Conservation (phyloP, 345 rosid species). For the Eutrema japonicum region DNA sequence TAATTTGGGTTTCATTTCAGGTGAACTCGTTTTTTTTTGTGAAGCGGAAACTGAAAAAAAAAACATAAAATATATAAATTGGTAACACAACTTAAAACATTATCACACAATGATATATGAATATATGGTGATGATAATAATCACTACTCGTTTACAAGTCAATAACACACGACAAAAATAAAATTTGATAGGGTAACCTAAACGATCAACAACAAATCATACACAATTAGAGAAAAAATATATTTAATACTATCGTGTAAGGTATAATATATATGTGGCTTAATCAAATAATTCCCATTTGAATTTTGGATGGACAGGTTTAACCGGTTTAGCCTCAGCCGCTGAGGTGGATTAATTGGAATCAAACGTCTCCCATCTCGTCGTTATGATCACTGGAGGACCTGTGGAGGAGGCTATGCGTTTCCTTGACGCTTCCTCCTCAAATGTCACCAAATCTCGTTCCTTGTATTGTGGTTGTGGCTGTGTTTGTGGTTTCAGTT, state of each 20-base stretch:
- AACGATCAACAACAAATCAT: conserved; percentile 25
- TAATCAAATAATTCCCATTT: conserved; percentile 76
- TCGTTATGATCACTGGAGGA: conserved; percentile 64
- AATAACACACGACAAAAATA: conserved; percentile 2
- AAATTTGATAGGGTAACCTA: conserved; percentile 3
- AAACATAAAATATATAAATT: not conserved
- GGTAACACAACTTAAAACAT: not conserved
- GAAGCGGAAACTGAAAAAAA: not conserved
- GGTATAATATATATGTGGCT: not conserved
- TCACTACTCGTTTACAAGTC: not conserved
- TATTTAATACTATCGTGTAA: not conserved
- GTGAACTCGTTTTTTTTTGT: not conserved
- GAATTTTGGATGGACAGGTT: conserved; percentile 56
- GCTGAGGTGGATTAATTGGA: conserved; percentile 43
- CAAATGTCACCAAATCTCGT: conserved; percentile 16
- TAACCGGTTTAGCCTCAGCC: conserved; percentile 41
- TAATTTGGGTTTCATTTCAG: not conserved
- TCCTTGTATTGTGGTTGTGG: conserved; percentile 20
- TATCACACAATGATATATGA: not conserved
- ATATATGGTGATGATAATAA: not conserved
- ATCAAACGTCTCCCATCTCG: conserved; percentile 92
- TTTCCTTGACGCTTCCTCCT: conserved; percentile 44
- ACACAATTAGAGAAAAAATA: not conserved
- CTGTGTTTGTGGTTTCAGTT: conserved; percentile 44
- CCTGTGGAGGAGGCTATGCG: conserved; percentile 49